Base-by-base conservation (phyloP, 2,329 filamentous ascomycete species). In the Alternaria rosae region DNA sequence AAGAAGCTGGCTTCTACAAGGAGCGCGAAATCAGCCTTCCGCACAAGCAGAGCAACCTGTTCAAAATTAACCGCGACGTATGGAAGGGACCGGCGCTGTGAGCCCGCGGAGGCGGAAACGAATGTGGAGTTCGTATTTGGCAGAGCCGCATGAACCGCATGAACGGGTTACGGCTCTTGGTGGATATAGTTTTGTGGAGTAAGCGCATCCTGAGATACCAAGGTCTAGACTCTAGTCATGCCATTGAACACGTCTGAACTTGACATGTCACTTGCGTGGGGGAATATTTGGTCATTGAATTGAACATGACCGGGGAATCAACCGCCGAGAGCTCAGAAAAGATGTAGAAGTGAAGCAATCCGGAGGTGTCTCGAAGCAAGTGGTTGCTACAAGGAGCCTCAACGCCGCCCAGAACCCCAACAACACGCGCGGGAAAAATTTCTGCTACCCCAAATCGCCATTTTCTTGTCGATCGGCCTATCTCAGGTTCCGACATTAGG, bases 1-100 rank as follows among this genome's bases (percentile, higher is more conserved):
- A 92, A 64, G 81, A 87, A 7, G 85, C 86, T 0, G 94, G 94
- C 0, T 99, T 98, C 76, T 88, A 90, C 68, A 95, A 93, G 75
- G 92, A 97, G 80, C 89, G 89, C 61, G 93, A 97, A 74, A 85
- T 98, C 53, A 87, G 89, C 1, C 93, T 99, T 67, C 91, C 93
- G 1, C 94, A 98, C 78, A 99, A 99, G 79, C 93, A 97, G 77
- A 89, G 92, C 7, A 96, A 94, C 80, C 85, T 94, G 64, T 91
- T 97, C 80, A 91, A 91, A 72, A 85, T 97, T 66, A 86, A 88
- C 59, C 85, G 94, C 62, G 93, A 97, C 68, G 87, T 85, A 20
- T 98, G 93, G 91, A 73, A 74, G 17, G 72, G 71, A 3, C 77
- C 77, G 47, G 67, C 68, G 9, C 58, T 76, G 58, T 76, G 61